Percentiles rank a stretch among this genome's conserved stretches.
Conservation (phyloP, 192 early-diverging fungal species). For the Coemansia sp. region DNA sequence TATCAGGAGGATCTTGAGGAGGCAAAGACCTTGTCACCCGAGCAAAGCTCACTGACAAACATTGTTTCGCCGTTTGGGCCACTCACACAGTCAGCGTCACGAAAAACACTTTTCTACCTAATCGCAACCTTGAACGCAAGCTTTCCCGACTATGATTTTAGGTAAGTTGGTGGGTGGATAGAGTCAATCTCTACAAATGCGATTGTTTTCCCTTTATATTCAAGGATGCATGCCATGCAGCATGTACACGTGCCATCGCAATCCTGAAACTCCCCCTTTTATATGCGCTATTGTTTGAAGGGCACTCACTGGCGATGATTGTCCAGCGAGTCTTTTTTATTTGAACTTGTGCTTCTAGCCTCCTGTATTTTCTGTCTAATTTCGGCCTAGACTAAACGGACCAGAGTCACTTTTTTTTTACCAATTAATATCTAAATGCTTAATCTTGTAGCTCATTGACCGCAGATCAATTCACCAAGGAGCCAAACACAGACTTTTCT, state of each 20-base stretch:
- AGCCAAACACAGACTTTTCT: conserved; percentile 70
- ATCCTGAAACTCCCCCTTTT: not conserved
- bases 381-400: conserved; percentile 2
- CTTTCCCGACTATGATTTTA: conserved; percentile 98
- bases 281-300: not conserved
- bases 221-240: not conserved
- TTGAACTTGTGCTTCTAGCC: not conserved
- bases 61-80: conserved; percentile 87
- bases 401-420: not conserved
- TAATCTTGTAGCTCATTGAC: conserved; percentile 45
- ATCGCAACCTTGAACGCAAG: conserved; percentile 94
- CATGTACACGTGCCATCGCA: not conserved
- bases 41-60: conserved; percentile 63
- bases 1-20: conserved; percentile 69
- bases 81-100: conserved; percentile 76
- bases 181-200: not conserved
- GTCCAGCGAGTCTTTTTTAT: not conserved
- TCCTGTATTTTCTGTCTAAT: not conserved
- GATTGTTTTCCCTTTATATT: not conserved
- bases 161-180: conserved; percentile 59
- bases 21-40: conserved; percentile 65
- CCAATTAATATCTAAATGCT: not conserved
- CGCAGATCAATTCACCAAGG: conserved; percentile 60
- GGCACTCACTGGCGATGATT: too few relatives aligned
- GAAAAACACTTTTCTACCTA: conserved; percentile 91